Conservation (phyloP, 768 basidiomycete species). For the Tylopilus rubrobrunneus region DNA sequence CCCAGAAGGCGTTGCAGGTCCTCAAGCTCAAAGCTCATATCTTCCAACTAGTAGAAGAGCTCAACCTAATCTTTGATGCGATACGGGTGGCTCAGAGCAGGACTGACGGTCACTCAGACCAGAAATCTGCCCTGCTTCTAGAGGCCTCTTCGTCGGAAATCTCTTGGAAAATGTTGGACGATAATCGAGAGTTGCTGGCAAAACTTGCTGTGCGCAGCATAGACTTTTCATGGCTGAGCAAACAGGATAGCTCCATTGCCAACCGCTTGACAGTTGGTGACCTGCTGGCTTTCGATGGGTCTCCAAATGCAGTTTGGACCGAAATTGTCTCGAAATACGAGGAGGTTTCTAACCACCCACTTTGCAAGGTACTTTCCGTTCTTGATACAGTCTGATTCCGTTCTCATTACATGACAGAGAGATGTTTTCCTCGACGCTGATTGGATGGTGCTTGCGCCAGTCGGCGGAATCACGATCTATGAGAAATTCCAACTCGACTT, state of each 20-base stretch:
- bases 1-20: constrained; percentile 48
- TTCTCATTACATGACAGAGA: constrained; percentile 38
- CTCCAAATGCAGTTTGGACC: constrained; percentile 75
- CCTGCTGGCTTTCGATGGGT: constrained; percentile 82
- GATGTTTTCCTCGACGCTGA: constrained; percentile 72
- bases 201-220: constrained; percentile 82
- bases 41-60: constrained; percentile 68
- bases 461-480: constrained; percentile 90
- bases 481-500: constrained; percentile 76
- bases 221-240: constrained; percentile 78
- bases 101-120: constrained; percentile 57
- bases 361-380: constrained; percentile 52
- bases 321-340: constrained; percentile 83
- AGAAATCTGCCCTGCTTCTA: constrained; percentile 76
- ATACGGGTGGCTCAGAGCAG: constrained; percentile 82
- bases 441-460: constrained; percentile 84
- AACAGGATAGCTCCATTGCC: constrained; percentile 83
- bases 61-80: constrained; percentile 82
- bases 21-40: constrained; percentile 71
- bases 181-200: constrained; percentile 65
- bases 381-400: not conserved
- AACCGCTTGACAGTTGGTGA: constrained; percentile 74
- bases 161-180: constrained; percentile 88
- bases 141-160: constrained; percentile 83
- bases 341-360: constrained; percentile 64